Evolutionary conservation across 1,139 yeast genomes (phyloP).

Genomic region (Yamadazyma mexicana): DNA sequence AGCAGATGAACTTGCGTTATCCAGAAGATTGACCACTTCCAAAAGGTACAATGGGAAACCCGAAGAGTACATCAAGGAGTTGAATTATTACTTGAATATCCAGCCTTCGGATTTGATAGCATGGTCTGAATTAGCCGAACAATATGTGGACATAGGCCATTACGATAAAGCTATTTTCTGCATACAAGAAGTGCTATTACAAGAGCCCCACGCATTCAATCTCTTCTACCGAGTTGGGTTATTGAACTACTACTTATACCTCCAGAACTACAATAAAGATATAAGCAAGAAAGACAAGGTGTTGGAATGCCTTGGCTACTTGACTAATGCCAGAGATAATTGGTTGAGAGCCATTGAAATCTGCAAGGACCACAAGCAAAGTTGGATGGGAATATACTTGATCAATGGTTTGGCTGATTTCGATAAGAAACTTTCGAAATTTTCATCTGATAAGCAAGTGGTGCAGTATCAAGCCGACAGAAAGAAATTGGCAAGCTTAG

Average conservation of each 20-base stretch:
- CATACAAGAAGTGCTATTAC: conserved; percentile 65
- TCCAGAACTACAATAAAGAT: conserved; percentile 20
- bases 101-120: conserved; percentile 74
- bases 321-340: conserved; percentile 48
- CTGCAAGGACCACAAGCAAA: conserved; percentile 64
- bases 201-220: conserved; percentile 72
- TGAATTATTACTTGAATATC: conserved; percentile 49
- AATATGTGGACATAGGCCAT: conserved; percentile 60
- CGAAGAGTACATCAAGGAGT: conserved; percentile 47
- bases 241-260: conserved; percentile 22
- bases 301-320: conserved; percentile 22
- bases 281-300: conserved; percentile 25
- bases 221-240: conserved; percentile 64
- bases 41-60: conserved; percentile 15
- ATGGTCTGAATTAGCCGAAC: conserved; percentile 75
- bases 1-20: conserved; percentile 36
- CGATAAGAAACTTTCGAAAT: conserved; percentile 21
- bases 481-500: conserved; percentile 21
- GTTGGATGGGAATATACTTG: conserved; percentile 73
- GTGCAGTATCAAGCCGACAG: conserved; percentile 22
- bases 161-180: conserved; percentile 67
- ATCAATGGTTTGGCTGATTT: conserved; percentile 25
- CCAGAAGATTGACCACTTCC: conserved; percentile 37
- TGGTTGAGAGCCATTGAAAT: conserved; percentile 74
- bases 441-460: conserved; percentile 20